phyloP scores from a whole-genome alignment of 345 rosid genomes.

The Salix koriyanagi region DNA sequence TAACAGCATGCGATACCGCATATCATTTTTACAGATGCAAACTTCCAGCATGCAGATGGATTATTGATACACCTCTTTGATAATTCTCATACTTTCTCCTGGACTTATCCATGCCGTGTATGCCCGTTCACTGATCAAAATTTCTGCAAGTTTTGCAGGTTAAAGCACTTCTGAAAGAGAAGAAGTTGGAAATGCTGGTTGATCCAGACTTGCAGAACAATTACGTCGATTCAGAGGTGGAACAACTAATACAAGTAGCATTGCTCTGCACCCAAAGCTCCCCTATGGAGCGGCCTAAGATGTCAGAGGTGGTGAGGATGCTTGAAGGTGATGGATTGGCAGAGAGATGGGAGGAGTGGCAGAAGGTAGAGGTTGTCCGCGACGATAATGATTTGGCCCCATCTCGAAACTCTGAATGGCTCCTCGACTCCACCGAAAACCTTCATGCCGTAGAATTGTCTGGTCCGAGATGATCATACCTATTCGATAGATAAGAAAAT shows the following conservation, averaged over 20 bases:
- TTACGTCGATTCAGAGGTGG: conserved; percentile 24
- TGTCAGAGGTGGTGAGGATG: conserved; percentile 32
- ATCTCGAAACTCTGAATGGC: conserved; percentile 20
- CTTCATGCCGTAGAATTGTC: conserved; percentile 30
- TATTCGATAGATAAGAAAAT: neutral
- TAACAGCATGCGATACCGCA: neutral
- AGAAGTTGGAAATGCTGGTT: conserved; percentile 29
- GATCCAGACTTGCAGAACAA: conserved; percentile 29
- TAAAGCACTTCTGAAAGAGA: conserved; percentile 27
- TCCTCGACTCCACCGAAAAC: conserved; percentile 28
- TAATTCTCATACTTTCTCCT: neutral
- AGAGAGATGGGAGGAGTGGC: conserved; percentile 34
- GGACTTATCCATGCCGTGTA: neutral
- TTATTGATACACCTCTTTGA: neutral
- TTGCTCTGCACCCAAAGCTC: conserved; percentile 29
- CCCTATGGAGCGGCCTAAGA: conserved; percentile 31
- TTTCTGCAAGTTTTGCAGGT: conserved; percentile 6
- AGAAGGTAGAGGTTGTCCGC: conserved; percentile 25
- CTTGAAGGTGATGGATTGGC: conserved; percentile 32
- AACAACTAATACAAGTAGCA: conserved; percentile 29
- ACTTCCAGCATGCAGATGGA: neutral
- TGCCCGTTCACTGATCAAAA: neutral
- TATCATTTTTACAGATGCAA: neutral
- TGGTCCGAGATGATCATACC: conserved; percentile 24
- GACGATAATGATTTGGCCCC: conserved; percentile 22